Base-by-base conservation (phyloP, 495 filamentous ascomycete genomes). In the Talaromyces liani region DNA sequence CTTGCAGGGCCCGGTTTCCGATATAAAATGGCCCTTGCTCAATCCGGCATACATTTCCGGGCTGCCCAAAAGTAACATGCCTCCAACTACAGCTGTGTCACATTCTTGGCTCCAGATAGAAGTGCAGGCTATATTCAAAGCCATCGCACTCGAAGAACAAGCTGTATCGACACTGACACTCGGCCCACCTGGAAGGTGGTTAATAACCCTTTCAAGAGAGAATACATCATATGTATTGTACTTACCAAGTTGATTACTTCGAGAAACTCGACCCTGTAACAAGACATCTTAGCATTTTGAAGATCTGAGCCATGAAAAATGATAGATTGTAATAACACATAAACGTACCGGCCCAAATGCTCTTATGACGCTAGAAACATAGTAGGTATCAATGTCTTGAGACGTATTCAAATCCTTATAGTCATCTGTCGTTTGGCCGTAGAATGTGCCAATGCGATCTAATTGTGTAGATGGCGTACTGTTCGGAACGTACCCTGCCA, bases 301-400 rank as follows among this genome's bases (percentile, higher is more conserved):
- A 45, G 10, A 18, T 39, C 20, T 22, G 34, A n/a, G 29, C 3
- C n/a, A 6, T 60, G 12, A 39, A 27, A 20, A 18, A 14, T 27
- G 12, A 36, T 10, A 87, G 84, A 67, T 83, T 6, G 16, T 4
- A 20, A 53, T 53, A 53, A 53, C 49, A 82, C 65, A 89, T 91
- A 67, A 75, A 72, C 8, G 71, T 69, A 4, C 76, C 6, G 92
- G 91, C 1, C 88, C 88, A 64, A 97, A 96, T 12, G 92, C 91
- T 49, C 91, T 84, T n/a, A 92, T 88, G 69, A 89, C 92, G 58
- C 92, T 92, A 0, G 92, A 91, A 69, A 96, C 96, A 76, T 87
- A 96, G 71, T 96, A 96, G 1, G 92, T 96, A 72, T 96, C 92
- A 63, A 96, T 87, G 64, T 96, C 89, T 68, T 97, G 87, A 12